Conservation (phyloP, 2,329 filamentous ascomycete species). For the Zopfia rhizophila region DNA sequence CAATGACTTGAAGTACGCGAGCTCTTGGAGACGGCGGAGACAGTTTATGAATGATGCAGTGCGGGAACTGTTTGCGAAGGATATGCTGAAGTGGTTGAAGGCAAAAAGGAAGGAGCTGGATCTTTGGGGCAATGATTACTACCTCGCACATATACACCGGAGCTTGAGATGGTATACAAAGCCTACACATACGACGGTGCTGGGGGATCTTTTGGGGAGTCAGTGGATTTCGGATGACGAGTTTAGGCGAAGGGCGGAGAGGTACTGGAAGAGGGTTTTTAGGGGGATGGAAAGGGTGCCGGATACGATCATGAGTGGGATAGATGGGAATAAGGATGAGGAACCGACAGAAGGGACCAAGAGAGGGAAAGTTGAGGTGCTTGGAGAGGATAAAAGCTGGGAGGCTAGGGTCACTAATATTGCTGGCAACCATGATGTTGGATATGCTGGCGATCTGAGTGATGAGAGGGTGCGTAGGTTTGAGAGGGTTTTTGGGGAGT, state of each 20-base stretch:
- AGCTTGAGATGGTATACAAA: constrained; percentile 83
- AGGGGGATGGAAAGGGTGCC: constrained; percentile 71
- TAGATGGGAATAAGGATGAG: constrained; percentile 28
- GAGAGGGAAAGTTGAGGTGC: constrained; percentile 41
- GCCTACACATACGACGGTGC: constrained; percentile 87
- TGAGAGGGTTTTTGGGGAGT: constrained; percentile 83
- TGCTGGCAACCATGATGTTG: constrained; percentile 94
- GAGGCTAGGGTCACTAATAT: constrained; percentile 84
- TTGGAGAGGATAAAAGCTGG: constrained; percentile 69
- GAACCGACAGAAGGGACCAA: constrained; percentile 27
- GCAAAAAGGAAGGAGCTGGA: constrained; percentile 83
- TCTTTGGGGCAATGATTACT: constrained; percentile 92
- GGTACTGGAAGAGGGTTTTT: constrained; percentile 87
- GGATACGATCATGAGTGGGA: constrained; percentile 45
- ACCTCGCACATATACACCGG: constrained; percentile 91
- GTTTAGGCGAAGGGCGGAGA: constrained; percentile 75
- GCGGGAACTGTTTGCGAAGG: constrained; percentile 55
- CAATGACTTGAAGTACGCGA: constrained; percentile 29
- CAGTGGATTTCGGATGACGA: constrained; percentile 93
- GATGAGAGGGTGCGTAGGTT: constrained; percentile 80
- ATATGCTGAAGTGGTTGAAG: constrained; percentile 73
- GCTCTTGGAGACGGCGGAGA: constrained; percentile 14
- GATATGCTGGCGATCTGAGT: constrained; percentile 92
- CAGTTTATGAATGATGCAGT: constrained; percentile 23
- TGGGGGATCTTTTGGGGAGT: constrained; percentile 92